A percentile compares a stretch with the other conserved stretches of the same genome.
These are phyloP conservation scores for Dacryopinax spathularia DNA, from an alignment of 768 basidiomycete genomes.

Conservation along the genomic window DNA sequence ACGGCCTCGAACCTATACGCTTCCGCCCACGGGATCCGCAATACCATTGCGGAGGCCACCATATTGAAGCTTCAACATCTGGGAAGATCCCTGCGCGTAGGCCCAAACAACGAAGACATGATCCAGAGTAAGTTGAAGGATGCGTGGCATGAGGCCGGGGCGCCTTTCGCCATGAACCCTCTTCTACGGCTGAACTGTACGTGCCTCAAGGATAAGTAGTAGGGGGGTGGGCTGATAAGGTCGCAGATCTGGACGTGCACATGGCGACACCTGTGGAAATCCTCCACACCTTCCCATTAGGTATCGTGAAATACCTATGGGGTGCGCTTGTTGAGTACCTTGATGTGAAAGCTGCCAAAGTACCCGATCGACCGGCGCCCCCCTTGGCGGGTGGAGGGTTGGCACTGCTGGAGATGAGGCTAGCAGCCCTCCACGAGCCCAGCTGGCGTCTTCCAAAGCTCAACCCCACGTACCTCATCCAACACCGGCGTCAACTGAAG, in stretches of 20 bases:
- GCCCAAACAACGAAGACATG: too few relatives aligned
- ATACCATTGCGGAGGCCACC: too few relatives aligned
- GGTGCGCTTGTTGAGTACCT: neutral
- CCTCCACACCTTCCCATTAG: conserved; percentile 32
- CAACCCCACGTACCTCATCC: neutral
- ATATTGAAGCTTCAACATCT: too few relatives aligned
- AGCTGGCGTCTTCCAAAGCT: neutral
- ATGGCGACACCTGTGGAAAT: conserved; percentile 34
- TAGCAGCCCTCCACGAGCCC: neutral
- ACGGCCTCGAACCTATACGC: too few relatives aligned
- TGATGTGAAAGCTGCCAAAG: conserved; percentile 12
- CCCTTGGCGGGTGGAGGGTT: neutral
- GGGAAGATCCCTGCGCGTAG: too few relatives aligned
- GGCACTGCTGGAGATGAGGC: neutral
- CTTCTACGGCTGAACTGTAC: too few relatives aligned
- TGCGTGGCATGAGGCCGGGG: too few relatives aligned
- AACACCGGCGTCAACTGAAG: neutral
- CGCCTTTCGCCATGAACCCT: too few relatives aligned
- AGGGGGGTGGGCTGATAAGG: too few relatives aligned
- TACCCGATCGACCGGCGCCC: neutral
- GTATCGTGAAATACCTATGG: conserved; percentile 39
- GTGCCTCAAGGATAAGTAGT: too few relatives aligned
- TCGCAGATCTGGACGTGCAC: conserved; percentile 30
- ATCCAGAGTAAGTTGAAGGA: too few relatives aligned
- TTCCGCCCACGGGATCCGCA: too few relatives aligned